Conservation (phyloP, 2,329 filamentous ascomycete species). For the Davidsoniella neocaledoniae region DNA sequence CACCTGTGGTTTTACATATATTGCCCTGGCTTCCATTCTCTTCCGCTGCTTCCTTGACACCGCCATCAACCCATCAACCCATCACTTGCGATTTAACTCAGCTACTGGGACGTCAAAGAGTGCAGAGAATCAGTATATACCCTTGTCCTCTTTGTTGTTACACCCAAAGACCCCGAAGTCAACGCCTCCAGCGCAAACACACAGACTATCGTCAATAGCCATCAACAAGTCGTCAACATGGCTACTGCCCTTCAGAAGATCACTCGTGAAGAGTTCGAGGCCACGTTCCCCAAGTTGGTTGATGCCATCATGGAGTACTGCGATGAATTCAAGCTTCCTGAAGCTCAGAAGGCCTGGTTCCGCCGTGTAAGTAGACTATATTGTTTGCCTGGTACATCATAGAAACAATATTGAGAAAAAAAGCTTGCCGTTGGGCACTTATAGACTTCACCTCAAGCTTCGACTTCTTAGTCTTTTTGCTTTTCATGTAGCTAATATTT, state of each 20-base stretch:
- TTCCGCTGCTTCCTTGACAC: background rate
- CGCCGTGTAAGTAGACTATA: slow-evolving; percentile 42
- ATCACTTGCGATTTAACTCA: background rate
- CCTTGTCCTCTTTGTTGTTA: background rate
- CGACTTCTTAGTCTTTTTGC: too few species aligned
- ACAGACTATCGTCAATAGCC: background rate
- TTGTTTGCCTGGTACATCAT: background rate
- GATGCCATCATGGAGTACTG: slow-evolving; percentile 67
- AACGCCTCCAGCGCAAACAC: too few species aligned
- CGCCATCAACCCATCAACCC: background rate
- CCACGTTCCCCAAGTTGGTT: slow-evolving; percentile 72
- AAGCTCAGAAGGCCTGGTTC: slow-evolving; percentile 72
- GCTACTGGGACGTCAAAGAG: too few species aligned
- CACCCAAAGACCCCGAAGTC: background rate
- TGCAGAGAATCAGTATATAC: background rate
- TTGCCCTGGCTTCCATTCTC: background rate
- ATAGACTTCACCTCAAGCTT: background rate
- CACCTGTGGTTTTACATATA: background rate
- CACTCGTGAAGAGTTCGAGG: slow-evolving; percentile 74
- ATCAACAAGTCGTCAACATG: slow-evolving; percentile 11
- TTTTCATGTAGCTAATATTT: slow-evolving; percentile 11
- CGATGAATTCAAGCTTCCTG: slow-evolving; percentile 65
- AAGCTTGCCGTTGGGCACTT: background rate
- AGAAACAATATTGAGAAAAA: background rate
- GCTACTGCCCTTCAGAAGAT: slow-evolving; percentile 51